phyloP scores from a whole-genome alignment of 202 grass and related monocot genomes.

The Eragrostis tef region DNA sequence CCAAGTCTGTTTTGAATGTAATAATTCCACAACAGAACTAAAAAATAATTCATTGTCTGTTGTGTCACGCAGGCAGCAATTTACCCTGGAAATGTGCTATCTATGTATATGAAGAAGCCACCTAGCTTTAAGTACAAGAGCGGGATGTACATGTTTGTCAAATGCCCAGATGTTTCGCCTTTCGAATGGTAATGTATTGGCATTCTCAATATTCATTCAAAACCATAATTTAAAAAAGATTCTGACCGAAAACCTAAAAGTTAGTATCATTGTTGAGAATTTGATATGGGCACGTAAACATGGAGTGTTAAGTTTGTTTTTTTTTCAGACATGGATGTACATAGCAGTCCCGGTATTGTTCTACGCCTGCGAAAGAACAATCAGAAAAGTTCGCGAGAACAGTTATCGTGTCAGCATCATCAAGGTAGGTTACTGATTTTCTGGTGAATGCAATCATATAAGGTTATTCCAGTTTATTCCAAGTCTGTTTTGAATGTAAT shows the following conservation, averaged over 20 bases:
- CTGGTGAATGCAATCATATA: not conserved
- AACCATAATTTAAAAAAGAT: not conserved
- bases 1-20: not conserved
- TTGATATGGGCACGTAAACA: not conserved
- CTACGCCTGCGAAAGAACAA: slow-evolving; percentile 76
- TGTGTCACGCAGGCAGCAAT: slow-evolving; percentile 72
- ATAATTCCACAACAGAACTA: not conserved
- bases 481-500: not conserved
- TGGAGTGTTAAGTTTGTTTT: not conserved
- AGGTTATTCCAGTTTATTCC: slow-evolving; percentile 16
- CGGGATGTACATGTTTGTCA: slow-evolving; percentile 96
- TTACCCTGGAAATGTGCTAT: slow-evolving; percentile 90
- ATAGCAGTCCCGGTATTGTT: slow-evolving; percentile 76
- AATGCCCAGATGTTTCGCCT: slow-evolving; percentile 93
- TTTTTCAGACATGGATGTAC: slow-evolving; percentile 90
- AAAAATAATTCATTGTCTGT: slow-evolving; percentile 6
- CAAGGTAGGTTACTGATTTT: slow-evolving; percentile 60
- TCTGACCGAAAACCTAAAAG: slow-evolving; percentile 6
- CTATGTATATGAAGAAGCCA: slow-evolving; percentile 87
- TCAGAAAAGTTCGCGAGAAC: slow-evolving; percentile 71
- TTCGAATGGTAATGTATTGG: slow-evolving; percentile 73
- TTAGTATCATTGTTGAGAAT: not conserved
- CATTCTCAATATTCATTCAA: not conserved
- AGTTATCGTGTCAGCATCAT: slow-evolving; percentile 70
- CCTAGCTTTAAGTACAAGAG: slow-evolving; percentile 90